Evolutionary conservation across 345 rosid genomes (phyloP).

Genomic region (Salix arbutifolia): DNA sequence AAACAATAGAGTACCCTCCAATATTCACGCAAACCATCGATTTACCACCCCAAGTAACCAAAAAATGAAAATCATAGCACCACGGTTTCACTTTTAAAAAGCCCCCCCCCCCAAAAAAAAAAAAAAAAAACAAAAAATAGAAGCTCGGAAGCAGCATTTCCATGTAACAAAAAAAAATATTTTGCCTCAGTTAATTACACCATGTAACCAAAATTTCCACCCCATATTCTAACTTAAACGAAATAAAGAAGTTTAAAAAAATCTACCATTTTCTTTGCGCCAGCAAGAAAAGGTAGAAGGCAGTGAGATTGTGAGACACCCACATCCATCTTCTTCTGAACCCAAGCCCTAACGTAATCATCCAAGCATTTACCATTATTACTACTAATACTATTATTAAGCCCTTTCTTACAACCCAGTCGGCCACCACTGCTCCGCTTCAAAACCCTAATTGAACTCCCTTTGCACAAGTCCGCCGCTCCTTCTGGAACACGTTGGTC

Average conservation of each 20-base stretch:
- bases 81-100: no score
- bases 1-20: no score
- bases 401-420: conserved; percentile 24
- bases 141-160: no score
- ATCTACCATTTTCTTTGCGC: conserved; percentile 61
- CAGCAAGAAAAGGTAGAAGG: conserved; percentile 68
- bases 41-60: no score
- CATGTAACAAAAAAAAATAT: no score
- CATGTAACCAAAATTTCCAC: not conserved
- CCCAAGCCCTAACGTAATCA: conserved; percentile 47
- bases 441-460: conserved; percentile 20
- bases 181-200: no score
- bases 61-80: no score
- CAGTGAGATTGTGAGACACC: conserved; percentile 41
- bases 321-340: conserved; percentile 43
- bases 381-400: not conserved
- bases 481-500: conserved; percentile 14
- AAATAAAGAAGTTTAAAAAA: not conserved
- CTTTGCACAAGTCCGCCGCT: conserved; percentile 7
- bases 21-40: no score
- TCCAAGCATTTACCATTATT: conserved; percentile 23
- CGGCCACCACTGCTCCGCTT: conserved; percentile 19
- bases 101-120: no score
- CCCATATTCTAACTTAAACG: not conserved
- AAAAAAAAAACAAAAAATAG: no score